Base-by-base conservation (phyloP, 1,284 basidiomycete genomes). In the Anthracocystis walkeri region DNA sequence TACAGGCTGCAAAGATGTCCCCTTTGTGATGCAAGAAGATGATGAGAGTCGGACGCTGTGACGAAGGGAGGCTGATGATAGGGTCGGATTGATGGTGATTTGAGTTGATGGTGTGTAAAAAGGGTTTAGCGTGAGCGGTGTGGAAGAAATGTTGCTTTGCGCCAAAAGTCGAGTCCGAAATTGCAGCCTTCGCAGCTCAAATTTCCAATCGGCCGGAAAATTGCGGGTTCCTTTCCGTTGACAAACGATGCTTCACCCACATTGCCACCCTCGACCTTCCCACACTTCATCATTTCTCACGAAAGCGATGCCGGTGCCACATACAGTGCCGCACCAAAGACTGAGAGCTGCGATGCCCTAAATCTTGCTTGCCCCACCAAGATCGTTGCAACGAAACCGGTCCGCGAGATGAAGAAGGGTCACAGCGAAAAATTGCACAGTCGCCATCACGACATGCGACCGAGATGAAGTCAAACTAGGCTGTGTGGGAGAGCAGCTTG, bases 191-290 rank as follows among this genome's bases (percentile, higher is more conserved):
- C 38, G 16, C 14, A 55, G 8, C 40, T 16, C 2, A 8, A 48
- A 58, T 50, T 49, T 21, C 41, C 56, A 58, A 29, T 38, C 56
- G 56, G 56, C 56, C 56, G 56, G 56, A 46, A 56, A 56, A 56
- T 48, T 12, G 44, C 44, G 33, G 55, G 16, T 23, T 20, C n/a
- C 20, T 10, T 20, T 12, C 33, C 51, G 11, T 27, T 33, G 12
- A 23, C 33, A 51, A n/a, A 38, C 25, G 49, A 21, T 21, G 29
- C 14, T 35, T 14, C n/a, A 23, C 49, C 49, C 49, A 51, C 49
- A 51, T 38, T 38, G 35, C 35, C 35, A 38, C 35, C n/a, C 29
- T 49, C 46, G 20, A 4, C n/a, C n/a, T 29, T 10, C 48, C 29
- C 48, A 27, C 10, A 38, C 35, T 38, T 29, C 46, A 46, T 18